Evolutionary conservation across 495 filamentous ascomycete genomes (phyloP).

Genomic region (Aspergillus asperescens): DNA sequence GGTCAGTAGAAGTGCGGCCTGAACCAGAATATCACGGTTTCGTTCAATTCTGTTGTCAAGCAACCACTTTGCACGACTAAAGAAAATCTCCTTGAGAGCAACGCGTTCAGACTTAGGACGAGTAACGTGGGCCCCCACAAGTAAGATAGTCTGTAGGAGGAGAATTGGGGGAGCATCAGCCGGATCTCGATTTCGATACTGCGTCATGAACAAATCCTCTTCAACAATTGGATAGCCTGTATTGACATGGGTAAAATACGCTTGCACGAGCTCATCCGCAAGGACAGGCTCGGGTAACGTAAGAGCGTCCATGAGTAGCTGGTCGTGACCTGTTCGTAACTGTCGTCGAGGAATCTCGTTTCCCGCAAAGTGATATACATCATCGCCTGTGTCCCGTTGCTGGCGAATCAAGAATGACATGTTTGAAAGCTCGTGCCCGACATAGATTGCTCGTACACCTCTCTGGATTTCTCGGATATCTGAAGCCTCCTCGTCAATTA

Average conservation of each 20-base stretch:
- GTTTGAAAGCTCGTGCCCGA: slow-evolving; percentile 48
- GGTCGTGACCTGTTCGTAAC: slow-evolving; percentile 42
- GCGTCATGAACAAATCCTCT: slow-evolving; percentile 44
- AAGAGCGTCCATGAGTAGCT: slow-evolving; percentile 45
- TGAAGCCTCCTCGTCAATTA: slow-evolving; percentile 44
- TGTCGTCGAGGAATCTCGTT: slow-evolving; percentile 45
- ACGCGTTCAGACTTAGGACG: slow-evolving; percentile 39
- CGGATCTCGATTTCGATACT: slow-evolving; percentile 44
- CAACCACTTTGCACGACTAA: slow-evolving; percentile 44
- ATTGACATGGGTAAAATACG: slow-evolving; percentile 43
- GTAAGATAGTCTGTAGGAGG: slow-evolving; percentile 42
- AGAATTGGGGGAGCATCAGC: slow-evolving; percentile 41
- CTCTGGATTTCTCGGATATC: slow-evolving; percentile 40
- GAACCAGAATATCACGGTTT: slow-evolving; percentile 46
- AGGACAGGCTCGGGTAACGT: slow-evolving; percentile 42
- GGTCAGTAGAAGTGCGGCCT: slow-evolving; percentile 42
- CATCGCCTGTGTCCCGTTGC: slow-evolving; percentile 41
- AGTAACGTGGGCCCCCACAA: slow-evolving; percentile 43
- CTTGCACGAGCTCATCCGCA: slow-evolving; percentile 44
- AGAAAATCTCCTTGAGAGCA: slow-evolving; percentile 43
- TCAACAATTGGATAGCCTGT: slow-evolving; percentile 44
- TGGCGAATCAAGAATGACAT: slow-evolving; percentile 50
- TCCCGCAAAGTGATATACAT: slow-evolving; percentile 45
- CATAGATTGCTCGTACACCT: slow-evolving; percentile 45
- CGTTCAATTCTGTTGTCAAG: slow-evolving; percentile 47